Evolutionary conservation across 2,329 filamentous ascomycete genomes (phyloP).

Genomic region (Acrocalymma vagum): DNA sequence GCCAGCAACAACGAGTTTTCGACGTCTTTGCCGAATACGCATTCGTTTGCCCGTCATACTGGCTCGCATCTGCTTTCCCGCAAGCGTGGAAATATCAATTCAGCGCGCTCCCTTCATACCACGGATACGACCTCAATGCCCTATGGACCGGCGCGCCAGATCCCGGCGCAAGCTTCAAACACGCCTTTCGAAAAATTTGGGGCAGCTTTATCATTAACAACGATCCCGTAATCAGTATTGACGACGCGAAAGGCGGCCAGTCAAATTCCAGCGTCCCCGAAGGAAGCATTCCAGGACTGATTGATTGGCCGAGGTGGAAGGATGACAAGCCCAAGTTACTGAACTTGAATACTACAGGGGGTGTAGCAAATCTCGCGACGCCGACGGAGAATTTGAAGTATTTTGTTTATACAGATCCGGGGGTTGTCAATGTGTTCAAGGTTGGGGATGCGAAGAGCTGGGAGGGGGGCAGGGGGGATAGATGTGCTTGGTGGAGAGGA

Average conservation of each 20-base stretch:
- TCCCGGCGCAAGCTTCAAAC: constrained; percentile 37
- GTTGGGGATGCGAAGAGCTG: constrained; percentile 35
- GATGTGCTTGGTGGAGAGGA: constrained; percentile 42
- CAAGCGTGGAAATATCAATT: constrained; percentile 46
- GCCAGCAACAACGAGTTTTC: constrained; percentile 48
- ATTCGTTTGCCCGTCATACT: constrained; percentile 52
- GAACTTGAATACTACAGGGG: constrained; percentile 41
- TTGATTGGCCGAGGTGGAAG: constrained; percentile 39
- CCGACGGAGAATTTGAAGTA: constrained; percentile 36
- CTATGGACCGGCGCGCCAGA: constrained; percentile 33
- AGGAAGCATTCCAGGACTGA: constrained; percentile 19
- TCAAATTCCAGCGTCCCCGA: constrained; percentile 30
- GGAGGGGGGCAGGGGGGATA: constrained; percentile 40
- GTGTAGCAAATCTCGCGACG: constrained; percentile 21
- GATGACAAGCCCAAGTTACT: constrained; percentile 25
- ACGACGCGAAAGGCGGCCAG: constrained; percentile 35
- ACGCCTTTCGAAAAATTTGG: constrained; percentile 45
- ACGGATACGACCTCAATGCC: constrained; percentile 42
- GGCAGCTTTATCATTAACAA: constrained; percentile 39
- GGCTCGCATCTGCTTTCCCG: constrained; percentile 48
- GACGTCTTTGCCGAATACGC: constrained; percentile 56
- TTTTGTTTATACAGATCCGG: constrained; percentile 38
- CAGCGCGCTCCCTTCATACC: constrained; percentile 35
- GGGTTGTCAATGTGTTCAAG: constrained; percentile 38
- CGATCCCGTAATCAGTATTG: constrained; percentile 33